Conservation (phyloP, 2,329 filamentous ascomycete genomes). For the Fusarium sp. region DNA sequence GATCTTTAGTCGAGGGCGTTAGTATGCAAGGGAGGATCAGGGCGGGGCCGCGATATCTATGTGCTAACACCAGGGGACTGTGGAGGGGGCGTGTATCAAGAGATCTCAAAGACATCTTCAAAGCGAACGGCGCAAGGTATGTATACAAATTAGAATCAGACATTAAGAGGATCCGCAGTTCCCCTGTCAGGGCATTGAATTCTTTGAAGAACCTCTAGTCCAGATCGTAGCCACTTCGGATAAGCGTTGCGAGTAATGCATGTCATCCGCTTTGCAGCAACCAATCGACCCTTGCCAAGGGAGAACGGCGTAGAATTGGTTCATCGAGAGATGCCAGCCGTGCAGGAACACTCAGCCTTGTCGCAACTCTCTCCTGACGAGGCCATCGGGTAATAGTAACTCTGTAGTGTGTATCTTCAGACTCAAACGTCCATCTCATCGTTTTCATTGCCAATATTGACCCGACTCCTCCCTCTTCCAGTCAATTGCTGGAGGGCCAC, state of each 20-base stretch:
- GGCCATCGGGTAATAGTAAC: conserved; percentile 32
- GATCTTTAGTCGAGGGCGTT: conserved; percentile 56
- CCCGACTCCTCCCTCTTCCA: conserved; percentile 86
- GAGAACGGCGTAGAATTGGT: conserved; percentile 38
- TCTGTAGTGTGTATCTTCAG: conserved; percentile 38
- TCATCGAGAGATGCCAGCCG: conserved; percentile 30
- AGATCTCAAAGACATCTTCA: conserved; percentile 43
- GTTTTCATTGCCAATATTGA: conserved; percentile 84
- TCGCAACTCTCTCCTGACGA: conserved; percentile 31
- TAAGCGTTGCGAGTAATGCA: conserved; percentile 38
- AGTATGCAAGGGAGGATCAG: conserved; percentile 56
- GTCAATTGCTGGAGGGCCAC: conserved; percentile 91
- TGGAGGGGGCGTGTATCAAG: conserved; percentile 44
- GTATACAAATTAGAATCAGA: conserved; percentile 60
- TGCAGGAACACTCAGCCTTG: conserved; percentile 47
- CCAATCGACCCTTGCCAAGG: conserved; percentile 49
- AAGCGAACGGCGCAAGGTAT: conserved; percentile 54
- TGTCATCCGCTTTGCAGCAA: conserved; percentile 37
- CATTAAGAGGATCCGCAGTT: conserved; percentile 50
- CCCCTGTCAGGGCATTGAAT: conserved; percentile 48
- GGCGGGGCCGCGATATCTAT: conserved; percentile 49
- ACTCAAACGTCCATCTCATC: conserved; percentile 65
- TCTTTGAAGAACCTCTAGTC: conserved; percentile 48
- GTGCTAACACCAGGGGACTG: conserved; percentile 48
- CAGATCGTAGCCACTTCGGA: conserved; percentile 39